Conservation (phyloP, 306 rosid species). For the Quillaja saponaria region DNA sequence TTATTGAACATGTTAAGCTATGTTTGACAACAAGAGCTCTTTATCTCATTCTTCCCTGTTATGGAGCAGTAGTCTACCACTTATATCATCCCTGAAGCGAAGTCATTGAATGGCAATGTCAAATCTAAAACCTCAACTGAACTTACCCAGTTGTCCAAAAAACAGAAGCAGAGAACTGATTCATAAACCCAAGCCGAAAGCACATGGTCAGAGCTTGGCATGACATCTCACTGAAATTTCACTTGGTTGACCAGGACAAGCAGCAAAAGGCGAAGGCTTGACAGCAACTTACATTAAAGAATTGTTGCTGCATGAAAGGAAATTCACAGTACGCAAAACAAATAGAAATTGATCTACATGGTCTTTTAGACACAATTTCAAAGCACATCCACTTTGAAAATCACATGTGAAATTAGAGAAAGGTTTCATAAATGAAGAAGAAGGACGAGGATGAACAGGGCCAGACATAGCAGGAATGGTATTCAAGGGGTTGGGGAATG, state of each 20-base stretch:
- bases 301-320: too few relatives aligned
- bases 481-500: too few relatives aligned
- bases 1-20: not conserved
- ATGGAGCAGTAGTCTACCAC: not conserved
- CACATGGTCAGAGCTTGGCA: not conserved
- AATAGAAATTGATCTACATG: not conserved
- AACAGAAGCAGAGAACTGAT: too few relatives aligned
- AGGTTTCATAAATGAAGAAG: not conserved
- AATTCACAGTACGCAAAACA: not conserved
- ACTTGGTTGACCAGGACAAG: not conserved
- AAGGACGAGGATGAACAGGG: not conserved
- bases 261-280: not conserved
- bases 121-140: constrained; percentile 1
- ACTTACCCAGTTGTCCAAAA: too few relatives aligned
- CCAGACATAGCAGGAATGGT: not conserved
- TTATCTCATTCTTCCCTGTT: not conserved
- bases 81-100: not conserved
- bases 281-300: not conserved
- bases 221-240: not conserved
- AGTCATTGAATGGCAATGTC: not conserved
- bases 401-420: not conserved
- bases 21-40: not conserved
- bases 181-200: too few relatives aligned
- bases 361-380: not conserved
- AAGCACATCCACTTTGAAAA: not conserved